phyloP scores from a whole-genome alignment of 306 rosid species.

The Pachyrhizus erosus region DNA sequence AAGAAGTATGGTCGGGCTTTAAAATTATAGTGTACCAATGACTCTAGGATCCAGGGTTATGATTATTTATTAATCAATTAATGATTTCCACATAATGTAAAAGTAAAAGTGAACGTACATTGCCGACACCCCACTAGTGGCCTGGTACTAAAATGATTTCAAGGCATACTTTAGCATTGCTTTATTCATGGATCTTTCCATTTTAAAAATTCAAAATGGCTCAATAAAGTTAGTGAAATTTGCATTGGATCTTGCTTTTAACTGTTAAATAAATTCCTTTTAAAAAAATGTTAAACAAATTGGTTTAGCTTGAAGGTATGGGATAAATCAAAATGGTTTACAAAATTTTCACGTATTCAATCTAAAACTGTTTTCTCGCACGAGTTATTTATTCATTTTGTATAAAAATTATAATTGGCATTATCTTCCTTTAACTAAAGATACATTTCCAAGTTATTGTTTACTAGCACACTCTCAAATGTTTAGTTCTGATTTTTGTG shows the following conservation, averaged over 20 bases:
- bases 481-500: background rate
- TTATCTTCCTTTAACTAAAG: background rate
- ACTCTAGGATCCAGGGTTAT: background rate
- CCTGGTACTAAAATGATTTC: constrained; percentile 35
- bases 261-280: background rate
- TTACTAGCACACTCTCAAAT: background rate
- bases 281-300: background rate
- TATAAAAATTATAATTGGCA: background rate
- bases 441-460: background rate
- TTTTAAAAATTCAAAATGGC: constrained; percentile 33
- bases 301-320: constrained; percentile 1
- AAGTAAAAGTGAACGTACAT: background rate
- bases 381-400: background rate
- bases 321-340: constrained; percentile 11
- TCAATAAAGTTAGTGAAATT: constrained; percentile 39
- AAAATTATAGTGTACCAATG: constrained; percentile 5
- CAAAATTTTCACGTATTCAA: background rate
- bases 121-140: constrained; percentile 52
- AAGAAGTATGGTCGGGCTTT: constrained; percentile 24
- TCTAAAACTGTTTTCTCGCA: background rate
- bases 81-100: constrained; percentile 1
- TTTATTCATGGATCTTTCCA: constrained; percentile 37
- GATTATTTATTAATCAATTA: background rate
- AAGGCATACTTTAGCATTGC: constrained; percentile 17
- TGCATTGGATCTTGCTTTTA: constrained; percentile 48